Evolutionary conservation across 2,329 filamentous ascomycete species (phyloP).

Genomic region (Lecanicillium sp.): DNA sequence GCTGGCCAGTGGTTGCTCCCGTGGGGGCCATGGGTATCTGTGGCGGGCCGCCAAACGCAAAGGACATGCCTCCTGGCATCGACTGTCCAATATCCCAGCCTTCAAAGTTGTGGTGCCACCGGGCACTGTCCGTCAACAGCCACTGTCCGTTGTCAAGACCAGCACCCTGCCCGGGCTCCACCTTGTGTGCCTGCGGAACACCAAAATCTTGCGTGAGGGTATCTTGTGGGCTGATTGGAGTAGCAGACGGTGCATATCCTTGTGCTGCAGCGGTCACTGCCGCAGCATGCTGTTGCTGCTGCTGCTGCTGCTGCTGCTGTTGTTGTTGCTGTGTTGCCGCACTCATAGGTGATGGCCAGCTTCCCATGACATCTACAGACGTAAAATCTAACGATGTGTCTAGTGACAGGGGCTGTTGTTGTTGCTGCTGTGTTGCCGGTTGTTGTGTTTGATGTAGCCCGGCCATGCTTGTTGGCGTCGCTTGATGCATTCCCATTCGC

Average conservation of each 20-base stretch:
- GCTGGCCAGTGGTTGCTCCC: constrained; percentile 4
- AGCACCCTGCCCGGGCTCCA: constrained; percentile 4
- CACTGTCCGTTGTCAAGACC: constrained; percentile 44
- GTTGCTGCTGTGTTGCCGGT: too few species aligned
- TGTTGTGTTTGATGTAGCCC: too few species aligned
- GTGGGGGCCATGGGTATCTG: background rate
- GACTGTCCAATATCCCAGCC: constrained; percentile 35
- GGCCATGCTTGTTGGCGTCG: too few species aligned
- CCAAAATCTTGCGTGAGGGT: too few species aligned
- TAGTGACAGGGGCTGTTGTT: too few species aligned
- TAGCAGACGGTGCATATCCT: too few species aligned
- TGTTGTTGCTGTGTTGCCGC: background rate
- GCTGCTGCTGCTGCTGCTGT: constrained; percentile 4
- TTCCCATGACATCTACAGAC: too few species aligned
- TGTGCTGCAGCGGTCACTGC: constrained; percentile 3
- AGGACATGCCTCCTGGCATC: constrained; percentile 17
- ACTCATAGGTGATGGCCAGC: too few species aligned
- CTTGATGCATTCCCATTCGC: too few species aligned
- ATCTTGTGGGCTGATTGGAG: too few species aligned
- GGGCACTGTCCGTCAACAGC: constrained; percentile 49
- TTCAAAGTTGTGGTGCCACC: constrained; percentile 51
- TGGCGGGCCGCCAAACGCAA: constrained; percentile 18
- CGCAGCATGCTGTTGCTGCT: constrained; percentile 2
- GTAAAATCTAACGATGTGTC: too few species aligned
- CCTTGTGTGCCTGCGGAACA: too few species aligned